Base-by-base conservation (phyloP, 2,329 filamentous ascomycete genomes). In the Exophiala bonariae region DNA sequence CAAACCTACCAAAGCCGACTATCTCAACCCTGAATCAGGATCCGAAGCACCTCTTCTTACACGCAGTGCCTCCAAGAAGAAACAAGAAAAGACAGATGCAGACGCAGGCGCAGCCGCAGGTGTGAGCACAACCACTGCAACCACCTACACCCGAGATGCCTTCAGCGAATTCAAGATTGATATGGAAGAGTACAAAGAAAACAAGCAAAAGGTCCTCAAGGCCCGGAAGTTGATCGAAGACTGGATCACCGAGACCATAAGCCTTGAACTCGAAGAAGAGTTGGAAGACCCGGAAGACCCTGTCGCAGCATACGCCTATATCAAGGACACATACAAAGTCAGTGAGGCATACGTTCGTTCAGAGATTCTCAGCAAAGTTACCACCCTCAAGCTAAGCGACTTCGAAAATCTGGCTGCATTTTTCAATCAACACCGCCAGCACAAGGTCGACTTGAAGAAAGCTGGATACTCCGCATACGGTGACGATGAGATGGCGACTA, bases 261-360 rank as follows among this genome's bases (percentile, higher is more conserved):
- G 4, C 11, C 5, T 37, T 22, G 41, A 44, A 28, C 19, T 44
- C 22, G 41, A 44, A 30, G 41, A 44, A n/a, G 41, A 44, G 17
- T 19, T 44, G n/a, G 41, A 44, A 30, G 41, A 44, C 17, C 17
- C 7, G 10, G 3, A 22, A 16, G 16, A 38, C n/a, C 6, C 44
- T 13, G 13, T 8, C 3, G 18, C 2, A 33, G 44, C 44, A 3
- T 47, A 41, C 19, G 23, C 5, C 7, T 34, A 17, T 22, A 47
- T 47, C 36, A 41, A 20, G 14, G 10, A 41, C 10, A 13, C 14
- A 41, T 47, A 47, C 26, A 13, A 6, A 5, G 44, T 47, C 35
- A 47, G 13, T n/a, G 37, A 40, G 3, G 44, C 26, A 5, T 18
- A 20, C 10, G 44, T 23, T 6, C 35, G 37, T n/a, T 20, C 23